Conservation (phyloP, 1,139 yeast species). For the Arxiozyma heterogenica region DNA sequence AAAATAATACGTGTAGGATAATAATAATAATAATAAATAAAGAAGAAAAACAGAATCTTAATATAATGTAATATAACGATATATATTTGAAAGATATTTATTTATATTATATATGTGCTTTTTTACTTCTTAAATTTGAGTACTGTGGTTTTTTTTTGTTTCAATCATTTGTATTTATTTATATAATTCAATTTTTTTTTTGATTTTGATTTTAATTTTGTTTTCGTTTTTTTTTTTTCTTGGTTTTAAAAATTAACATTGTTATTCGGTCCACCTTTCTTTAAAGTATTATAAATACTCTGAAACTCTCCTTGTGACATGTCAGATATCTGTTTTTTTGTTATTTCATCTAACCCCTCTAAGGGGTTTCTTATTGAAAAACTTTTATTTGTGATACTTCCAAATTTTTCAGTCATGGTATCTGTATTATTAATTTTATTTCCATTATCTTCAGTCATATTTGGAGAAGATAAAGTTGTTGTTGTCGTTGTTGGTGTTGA, state of each 20-base stretch:
- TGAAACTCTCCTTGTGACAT: slow-evolving; percentile 26
- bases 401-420: background rate
- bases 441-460: background rate
- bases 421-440: background rate
- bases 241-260: slow-evolving; percentile 23
- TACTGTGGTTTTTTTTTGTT: too few relatives aligned
- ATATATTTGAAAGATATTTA: too few relatives aligned
- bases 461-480: background rate
- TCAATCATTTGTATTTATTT: too few relatives aligned
- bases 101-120: too few relatives aligned
- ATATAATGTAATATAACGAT: too few relatives aligned
- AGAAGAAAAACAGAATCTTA: too few relatives aligned
- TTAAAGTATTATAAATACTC: slow-evolving; percentile 17
- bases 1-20: too few relatives aligned
- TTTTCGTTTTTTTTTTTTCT: background rate
- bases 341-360: slow-evolving; percentile 1
- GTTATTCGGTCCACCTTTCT: slow-evolving; percentile 30
- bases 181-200: background rate
- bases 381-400: background rate
- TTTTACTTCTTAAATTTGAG: too few relatives aligned
- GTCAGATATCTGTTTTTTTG: slow-evolving; percentile 16
- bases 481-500: background rate
- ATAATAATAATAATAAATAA: too few relatives aligned
- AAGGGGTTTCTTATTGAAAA: background rate
- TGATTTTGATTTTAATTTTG: slow-evolving; percentile 5